Percentiles rank a stretch among this genome's conserved stretches.
phyloP scores from a whole-genome alignment of 164 flowering plant genomes.

The Saururus chinensis region DNA sequence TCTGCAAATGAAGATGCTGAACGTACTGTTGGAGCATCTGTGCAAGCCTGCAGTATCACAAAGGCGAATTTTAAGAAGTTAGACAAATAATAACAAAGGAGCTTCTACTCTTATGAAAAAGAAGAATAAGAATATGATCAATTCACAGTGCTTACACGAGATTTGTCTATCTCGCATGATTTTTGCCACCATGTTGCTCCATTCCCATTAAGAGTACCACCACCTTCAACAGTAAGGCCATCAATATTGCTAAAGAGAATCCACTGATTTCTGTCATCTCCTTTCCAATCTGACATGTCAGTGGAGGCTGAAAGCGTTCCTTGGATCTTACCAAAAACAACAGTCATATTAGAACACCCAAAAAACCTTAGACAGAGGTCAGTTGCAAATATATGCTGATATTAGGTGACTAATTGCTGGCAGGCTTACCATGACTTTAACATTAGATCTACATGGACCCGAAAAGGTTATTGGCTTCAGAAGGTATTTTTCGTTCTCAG shows the following conservation, averaged over 20 bases:
- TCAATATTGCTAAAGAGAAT: conserved; percentile 7
- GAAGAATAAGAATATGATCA: too few relatives aligned
- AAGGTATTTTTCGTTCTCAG: background rate
- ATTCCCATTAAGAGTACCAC: conserved; percentile 49
- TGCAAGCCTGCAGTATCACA: conserved; percentile 73
- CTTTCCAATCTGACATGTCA: background rate
- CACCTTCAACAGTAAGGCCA: conserved; percentile 33
- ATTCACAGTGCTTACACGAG: conserved; percentile 9
- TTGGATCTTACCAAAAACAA: background rate
- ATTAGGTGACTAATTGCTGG: too few relatives aligned
- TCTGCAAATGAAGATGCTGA: background rate
- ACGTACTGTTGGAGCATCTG: conserved; percentile 77
- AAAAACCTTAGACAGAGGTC: too few relatives aligned
- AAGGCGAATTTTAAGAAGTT: background rate
- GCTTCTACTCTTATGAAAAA: too few relatives aligned
- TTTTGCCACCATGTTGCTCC: conserved; percentile 54
- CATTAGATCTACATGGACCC: conserved; percentile 1
- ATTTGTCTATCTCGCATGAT: conserved; percentile 25
- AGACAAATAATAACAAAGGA: background rate
- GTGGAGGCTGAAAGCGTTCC: background rate
- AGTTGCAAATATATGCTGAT: background rate
- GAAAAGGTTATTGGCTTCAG: background rate
- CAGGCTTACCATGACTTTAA: background rate
- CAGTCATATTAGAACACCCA: background rate
- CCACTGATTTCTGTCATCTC: background rate